Evolutionary conservation across 768 basidiomycete genomes (phyloP).

Genomic region (Baorangia bicolor): DNA sequence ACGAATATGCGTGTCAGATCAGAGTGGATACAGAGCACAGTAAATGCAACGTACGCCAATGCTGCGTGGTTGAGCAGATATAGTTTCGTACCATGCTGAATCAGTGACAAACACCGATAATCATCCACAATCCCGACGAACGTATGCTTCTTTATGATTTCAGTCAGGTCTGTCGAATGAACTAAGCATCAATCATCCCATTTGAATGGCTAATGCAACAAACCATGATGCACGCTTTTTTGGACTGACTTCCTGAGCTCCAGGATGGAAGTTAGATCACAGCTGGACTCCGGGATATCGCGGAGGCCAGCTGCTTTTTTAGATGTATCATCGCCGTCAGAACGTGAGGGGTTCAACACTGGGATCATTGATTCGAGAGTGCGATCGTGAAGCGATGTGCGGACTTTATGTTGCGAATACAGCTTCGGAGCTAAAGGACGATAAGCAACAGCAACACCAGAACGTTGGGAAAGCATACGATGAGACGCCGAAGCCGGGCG

Average conservation of each 20-base stretch:
- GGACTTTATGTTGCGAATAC: slow-evolving; percentile 85
- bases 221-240: slow-evolving; percentile 70
- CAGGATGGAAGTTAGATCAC: slow-evolving; percentile 72
- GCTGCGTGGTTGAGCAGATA: slow-evolving; percentile 87
- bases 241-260: slow-evolving; percentile 57
- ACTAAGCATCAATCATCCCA: neutral
- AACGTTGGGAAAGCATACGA: slow-evolving; percentile 16
- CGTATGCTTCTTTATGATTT: slow-evolving; percentile 82
- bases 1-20: neutral
- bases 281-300: slow-evolving; percentile 73
- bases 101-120: slow-evolving; percentile 66
- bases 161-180: slow-evolving; percentile 60
- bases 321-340: slow-evolving; percentile 25
- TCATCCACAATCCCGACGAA: slow-evolving; percentile 92
- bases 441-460: slow-evolving; percentile 2
- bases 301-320: slow-evolving; percentile 32
- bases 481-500: slow-evolving; percentile 24
- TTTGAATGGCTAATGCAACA: slow-evolving; percentile 21
- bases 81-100: slow-evolving; percentile 86
- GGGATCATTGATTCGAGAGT: slow-evolving; percentile 97
- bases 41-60: slow-evolving; percentile 61
- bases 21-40: neutral
- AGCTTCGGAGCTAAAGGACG: slow-evolving; percentile 42
- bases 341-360: slow-evolving; percentile 53
- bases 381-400: slow-evolving; percentile 82